These are phyloP conservation scores for Lumnitzera racemosa DNA, from an alignment of 345 rosid species.

Conservation along the genomic window DNA sequence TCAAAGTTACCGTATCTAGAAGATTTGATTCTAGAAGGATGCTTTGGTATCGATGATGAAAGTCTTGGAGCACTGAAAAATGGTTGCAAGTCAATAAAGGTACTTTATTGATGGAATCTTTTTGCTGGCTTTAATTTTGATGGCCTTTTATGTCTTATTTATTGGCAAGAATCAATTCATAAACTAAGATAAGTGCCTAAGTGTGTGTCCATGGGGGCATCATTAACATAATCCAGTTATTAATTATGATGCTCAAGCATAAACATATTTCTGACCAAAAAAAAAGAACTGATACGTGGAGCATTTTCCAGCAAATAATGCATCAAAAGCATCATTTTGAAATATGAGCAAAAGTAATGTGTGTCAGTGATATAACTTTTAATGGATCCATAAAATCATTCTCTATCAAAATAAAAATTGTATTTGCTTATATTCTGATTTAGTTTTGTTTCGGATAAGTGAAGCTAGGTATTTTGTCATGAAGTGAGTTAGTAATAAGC, in stretches of 20 bases:
- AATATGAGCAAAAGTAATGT: no score
- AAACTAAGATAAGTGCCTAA: no score
- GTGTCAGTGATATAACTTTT: no score
- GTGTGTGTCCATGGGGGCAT: no score
- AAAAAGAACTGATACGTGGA: no score
- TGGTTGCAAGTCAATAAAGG: slow-evolving; percentile 61
- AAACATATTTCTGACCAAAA: no score
- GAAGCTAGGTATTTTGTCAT: neutral
- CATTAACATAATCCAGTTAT: no score
- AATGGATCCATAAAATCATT: neutral
- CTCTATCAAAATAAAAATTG: neutral
- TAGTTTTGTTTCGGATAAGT: neutral
- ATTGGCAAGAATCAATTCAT: neutral
- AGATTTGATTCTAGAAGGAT: slow-evolving; percentile 58
- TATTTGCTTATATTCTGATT: neutral
- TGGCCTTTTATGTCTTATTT: neutral
- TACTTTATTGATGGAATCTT: slow-evolving; percentile 9
- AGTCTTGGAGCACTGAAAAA: slow-evolving; percentile 33
- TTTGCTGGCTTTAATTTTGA: neutral
- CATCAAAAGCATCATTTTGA: no score
- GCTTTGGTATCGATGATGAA: slow-evolving; percentile 55
- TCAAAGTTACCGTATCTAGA: slow-evolving; percentile 47
- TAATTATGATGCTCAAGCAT: no score
- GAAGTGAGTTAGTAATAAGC: no score
- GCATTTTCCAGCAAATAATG: no score